A percentile compares a stretch with the other conserved stretches of the same genome.
Conservation (phyloP, 78 protist genomes). For the Protostelium mycophagum region DNA sequence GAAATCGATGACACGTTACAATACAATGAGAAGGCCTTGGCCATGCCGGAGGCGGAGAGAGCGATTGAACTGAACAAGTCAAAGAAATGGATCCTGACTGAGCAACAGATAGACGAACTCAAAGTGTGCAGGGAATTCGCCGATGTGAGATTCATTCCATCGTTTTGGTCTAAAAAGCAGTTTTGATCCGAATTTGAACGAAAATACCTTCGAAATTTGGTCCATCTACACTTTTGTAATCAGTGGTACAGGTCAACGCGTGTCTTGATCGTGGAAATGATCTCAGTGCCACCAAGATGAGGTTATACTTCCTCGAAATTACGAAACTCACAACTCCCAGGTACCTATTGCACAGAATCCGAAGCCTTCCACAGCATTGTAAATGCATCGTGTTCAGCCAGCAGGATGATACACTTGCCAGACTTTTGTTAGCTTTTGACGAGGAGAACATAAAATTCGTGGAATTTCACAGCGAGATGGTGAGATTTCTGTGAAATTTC, state of each 20-base stretch:
- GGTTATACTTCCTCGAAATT: background rate
- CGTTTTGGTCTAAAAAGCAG: no score
- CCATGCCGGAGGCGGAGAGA: background rate
- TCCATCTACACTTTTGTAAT: no score
- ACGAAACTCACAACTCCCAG: background rate
- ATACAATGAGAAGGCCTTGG: background rate
- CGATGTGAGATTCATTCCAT: no score
- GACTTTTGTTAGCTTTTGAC: constrained; percentile 1
- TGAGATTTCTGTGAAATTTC: background rate
- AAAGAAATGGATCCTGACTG: background rate
- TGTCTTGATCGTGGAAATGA: constrained; percentile 9
- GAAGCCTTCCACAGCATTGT: background rate
- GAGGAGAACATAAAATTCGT: background rate
- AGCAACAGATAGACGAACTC: background rate
- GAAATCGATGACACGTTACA: background rate
- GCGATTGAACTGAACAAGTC: background rate
- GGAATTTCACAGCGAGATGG: background rate
- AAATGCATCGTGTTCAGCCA: constrained; percentile 41
- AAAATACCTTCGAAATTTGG: no score
- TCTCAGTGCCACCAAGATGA: background rate
- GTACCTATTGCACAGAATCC: background rate
- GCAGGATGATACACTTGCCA: constrained; percentile 19
- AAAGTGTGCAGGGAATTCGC: background rate
- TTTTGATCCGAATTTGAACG: no score
- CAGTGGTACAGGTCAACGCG: constrained; percentile 21